Conservation (phyloP, 2,329 filamentous ascomycete species). For the Clonostachys solani region DNA sequence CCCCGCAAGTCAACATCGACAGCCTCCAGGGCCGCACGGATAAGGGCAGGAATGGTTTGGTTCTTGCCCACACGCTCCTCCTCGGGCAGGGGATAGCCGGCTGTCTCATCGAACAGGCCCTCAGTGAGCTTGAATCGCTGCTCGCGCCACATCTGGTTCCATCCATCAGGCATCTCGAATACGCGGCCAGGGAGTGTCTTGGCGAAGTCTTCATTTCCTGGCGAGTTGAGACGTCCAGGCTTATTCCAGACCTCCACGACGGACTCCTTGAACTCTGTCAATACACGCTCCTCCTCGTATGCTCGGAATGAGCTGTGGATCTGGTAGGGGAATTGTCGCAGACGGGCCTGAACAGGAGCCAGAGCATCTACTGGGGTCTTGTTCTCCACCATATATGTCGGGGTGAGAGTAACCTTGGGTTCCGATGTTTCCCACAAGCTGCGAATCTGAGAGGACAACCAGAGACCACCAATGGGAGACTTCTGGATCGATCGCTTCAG, state of each 20-base stretch:
- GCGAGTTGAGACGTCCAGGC: conserved; percentile 60
- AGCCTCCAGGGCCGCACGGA: conserved; percentile 70
- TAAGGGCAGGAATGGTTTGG: conserved; percentile 80
- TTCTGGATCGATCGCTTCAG: conserved; percentile 85
- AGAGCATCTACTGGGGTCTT: conserved; percentile 89
- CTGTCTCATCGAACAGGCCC: conserved; percentile 84
- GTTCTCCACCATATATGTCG: conserved; percentile 82
- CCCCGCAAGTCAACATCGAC: conserved; percentile 88
- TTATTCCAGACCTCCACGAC: conserved; percentile 92
- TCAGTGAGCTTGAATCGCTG: conserved; percentile 86
- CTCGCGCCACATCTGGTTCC: conserved; percentile 89
- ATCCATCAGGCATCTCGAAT: conserved; percentile 96
- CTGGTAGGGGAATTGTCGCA: conserved; percentile 62
- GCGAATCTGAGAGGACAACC: conserved; percentile 84
- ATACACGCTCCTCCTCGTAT: conserved; percentile 86
- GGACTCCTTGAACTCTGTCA: conserved; percentile 97
- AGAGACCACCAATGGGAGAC: conserved; percentile 83
- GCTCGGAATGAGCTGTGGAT: conserved; percentile 68
- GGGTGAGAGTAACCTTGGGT: conserved; percentile 68
- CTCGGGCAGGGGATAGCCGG: conserved; percentile 52
- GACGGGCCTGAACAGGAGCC: conserved; percentile 70
- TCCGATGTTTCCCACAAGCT: conserved; percentile 69
- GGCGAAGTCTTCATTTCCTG: conserved; percentile 73
- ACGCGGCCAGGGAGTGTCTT: conserved; percentile 73
- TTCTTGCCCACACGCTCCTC: conserved; percentile 54